These are phyloP conservation scores for Vigna nakashimae DNA, from an alignment of 306 rosid genomes.

Conservation along the genomic window DNA sequence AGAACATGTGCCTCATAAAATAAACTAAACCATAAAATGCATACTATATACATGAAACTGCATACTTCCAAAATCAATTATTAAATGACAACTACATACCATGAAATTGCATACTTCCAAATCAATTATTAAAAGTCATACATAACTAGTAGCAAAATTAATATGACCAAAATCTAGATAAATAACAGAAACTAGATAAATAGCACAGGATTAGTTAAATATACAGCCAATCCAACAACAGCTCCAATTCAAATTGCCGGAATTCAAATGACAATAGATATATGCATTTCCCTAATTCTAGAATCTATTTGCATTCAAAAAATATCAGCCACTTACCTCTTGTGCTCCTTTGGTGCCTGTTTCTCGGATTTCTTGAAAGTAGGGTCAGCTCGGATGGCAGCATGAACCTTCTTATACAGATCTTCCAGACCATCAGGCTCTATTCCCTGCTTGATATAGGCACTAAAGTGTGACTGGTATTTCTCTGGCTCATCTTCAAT, in stretches of 20 bases:
- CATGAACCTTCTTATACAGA: constrained; percentile 84
- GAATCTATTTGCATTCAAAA: no score
- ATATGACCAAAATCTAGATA: no score
- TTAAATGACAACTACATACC: no score
- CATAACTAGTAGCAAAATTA: no score
- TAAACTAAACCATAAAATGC: no score
- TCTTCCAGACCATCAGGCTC: constrained; percentile 69
- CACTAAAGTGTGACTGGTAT: constrained; percentile 76
- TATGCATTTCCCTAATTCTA: background rate
- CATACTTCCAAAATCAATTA: no score
- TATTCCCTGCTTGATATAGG: constrained; percentile 66
- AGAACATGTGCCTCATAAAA: no score
- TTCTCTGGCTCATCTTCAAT: constrained; percentile 88
- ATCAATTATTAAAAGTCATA: background rate
- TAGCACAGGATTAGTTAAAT: background rate
- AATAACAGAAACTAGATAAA: background rate
- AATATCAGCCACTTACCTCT: constrained; percentile 55
- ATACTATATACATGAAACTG: no score
- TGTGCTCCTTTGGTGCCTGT: constrained; percentile 68
- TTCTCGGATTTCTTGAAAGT: constrained; percentile 55
- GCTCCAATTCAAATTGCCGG: background rate
- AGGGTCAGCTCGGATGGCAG: constrained; percentile 84
- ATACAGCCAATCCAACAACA: background rate
- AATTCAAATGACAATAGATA: background rate
- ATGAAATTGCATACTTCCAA: background rate